A percentile compares a stretch with the other conserved stretches of the same genome.
Conservation (phyloP, 2,329 filamentous ascomycete species). For the Plectosphaerella cucumerina region DNA sequence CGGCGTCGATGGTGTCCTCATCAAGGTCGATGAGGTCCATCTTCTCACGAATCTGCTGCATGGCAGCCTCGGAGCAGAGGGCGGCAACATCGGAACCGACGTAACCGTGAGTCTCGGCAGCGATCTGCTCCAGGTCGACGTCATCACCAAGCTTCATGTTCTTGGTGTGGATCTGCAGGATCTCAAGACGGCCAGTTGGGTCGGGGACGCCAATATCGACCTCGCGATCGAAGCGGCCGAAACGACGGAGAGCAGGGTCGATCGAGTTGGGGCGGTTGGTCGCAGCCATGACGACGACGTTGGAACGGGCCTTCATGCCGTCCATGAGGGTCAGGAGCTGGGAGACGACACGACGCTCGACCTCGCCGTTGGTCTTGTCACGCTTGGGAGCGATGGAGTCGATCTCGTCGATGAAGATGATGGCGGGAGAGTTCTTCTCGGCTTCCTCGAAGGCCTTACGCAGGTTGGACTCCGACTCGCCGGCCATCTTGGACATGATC, state of each 20-base stretch:
- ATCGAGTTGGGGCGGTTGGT: slow-evolving; percentile 99
- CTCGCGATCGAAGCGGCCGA: slow-evolving; percentile 97
- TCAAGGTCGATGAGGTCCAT: slow-evolving; percentile 99
- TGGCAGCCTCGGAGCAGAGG: slow-evolving; percentile 96
- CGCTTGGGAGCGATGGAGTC: slow-evolving; percentile 99
- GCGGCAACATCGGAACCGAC: slow-evolving; percentile 98
- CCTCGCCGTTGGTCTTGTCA: slow-evolving; percentile 99
- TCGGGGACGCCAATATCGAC: slow-evolving; percentile 98
- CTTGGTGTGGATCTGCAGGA: slow-evolving; percentile 99
- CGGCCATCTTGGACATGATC: slow-evolving; percentile 99
- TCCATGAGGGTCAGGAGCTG: slow-evolving; percentile 97
- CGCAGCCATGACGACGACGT: slow-evolving; percentile 98
- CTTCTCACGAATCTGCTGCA: slow-evolving; percentile 99
- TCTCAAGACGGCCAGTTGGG: slow-evolving; percentile 96
- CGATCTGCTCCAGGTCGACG: slow-evolving; percentile 94
- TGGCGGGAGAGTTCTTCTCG: slow-evolving; percentile 98
- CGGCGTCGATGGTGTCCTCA: slow-evolving; percentile 97
- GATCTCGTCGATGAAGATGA: slow-evolving; percentile 99
- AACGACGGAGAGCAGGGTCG: slow-evolving; percentile 93
- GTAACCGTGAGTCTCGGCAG: slow-evolving; percentile 96
- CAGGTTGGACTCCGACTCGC: slow-evolving; percentile 97
- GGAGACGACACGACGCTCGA: slow-evolving; percentile 96
- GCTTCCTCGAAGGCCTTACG: slow-evolving; percentile 99
- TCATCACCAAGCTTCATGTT: slow-evolving; percentile 99
- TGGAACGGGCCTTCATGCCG: slow-evolving; percentile 98